A percentile compares a stretch with the other conserved stretches of the same genome.
Conservation (phyloP, 23 red algal genomes). For the Gracilariopsis chorda region DNA sequence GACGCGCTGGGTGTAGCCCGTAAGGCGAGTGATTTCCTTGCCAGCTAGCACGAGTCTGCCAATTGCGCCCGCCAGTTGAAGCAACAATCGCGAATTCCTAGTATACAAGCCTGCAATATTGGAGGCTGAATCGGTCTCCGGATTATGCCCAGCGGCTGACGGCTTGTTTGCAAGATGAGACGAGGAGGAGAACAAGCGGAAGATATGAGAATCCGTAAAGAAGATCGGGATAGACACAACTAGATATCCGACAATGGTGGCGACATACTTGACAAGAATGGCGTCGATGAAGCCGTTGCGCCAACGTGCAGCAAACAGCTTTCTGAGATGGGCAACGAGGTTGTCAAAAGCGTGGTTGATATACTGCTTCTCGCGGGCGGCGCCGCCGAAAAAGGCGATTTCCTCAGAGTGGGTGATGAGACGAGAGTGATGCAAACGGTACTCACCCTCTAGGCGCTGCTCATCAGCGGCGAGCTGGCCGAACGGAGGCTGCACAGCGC, state of each 20-base stretch:
- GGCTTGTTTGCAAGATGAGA: not conserved
- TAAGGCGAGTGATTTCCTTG: slow-evolving; percentile 86
- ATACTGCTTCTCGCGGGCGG: slow-evolving; percentile 81
- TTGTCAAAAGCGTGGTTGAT: slow-evolving; percentile 92
- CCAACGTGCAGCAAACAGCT: slow-evolving; percentile 75
- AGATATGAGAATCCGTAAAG: slow-evolving; percentile 56
- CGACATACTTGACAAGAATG: slow-evolving; percentile 96
- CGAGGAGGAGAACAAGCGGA: slow-evolving; percentile 22
- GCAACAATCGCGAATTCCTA: slow-evolving; percentile 86
- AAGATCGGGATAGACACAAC: slow-evolving; percentile 95
- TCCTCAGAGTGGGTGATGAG: slow-evolving; percentile 97
- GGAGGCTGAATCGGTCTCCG: slow-evolving; percentile 53
- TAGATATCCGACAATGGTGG: slow-evolving; percentile 96
- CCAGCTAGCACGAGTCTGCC: slow-evolving; percentile 90
- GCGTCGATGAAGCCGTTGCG: slow-evolving; percentile 89
- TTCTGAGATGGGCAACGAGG: slow-evolving; percentile 67
- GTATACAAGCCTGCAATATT: slow-evolving; percentile 95
- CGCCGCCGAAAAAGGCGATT: slow-evolving; percentile 97
- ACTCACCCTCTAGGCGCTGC: slow-evolving; percentile 95
- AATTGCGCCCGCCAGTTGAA: slow-evolving; percentile 88
- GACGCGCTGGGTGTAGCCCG: slow-evolving; percentile 85
- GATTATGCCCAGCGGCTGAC: not conserved
- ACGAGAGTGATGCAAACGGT: slow-evolving; percentile 85
- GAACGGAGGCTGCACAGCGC: slow-evolving; percentile 93
- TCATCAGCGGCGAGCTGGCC: slow-evolving; percentile 89